Conservation (phyloP, 31 red algal genomes). For the Odonthalia washingtoniensis region DNA sequence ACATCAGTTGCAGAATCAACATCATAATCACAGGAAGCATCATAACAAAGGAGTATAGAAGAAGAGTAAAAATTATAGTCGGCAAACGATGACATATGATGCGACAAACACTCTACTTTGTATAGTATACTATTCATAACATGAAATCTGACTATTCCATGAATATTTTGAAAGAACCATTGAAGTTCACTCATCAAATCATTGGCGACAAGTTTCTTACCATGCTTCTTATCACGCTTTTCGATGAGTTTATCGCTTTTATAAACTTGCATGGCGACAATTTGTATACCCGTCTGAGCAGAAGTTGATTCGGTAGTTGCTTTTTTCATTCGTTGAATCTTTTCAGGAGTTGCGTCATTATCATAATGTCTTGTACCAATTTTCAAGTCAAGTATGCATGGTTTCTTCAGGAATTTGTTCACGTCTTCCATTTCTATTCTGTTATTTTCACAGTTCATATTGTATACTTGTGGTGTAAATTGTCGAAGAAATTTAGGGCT, state of each 20-base stretch:
- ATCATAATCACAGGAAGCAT: too few species aligned
- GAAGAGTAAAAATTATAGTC: too few species aligned
- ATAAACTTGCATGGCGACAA: conserved; percentile 77
- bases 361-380: conserved; percentile 83
- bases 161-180: conserved; percentile 71
- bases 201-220: conserved; percentile 36
- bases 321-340: conserved; percentile 49
- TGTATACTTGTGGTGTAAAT: too few species aligned
- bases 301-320: conserved; percentile 57
- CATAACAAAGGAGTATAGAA: too few species aligned
- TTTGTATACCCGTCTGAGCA: conserved; percentile 50
- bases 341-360: conserved; percentile 77
- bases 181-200: conserved; percentile 53
- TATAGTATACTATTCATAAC: too few species aligned
- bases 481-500: too few species aligned
- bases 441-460: too few species aligned
- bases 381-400: conserved; percentile 83
- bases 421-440: conserved; percentile 79
- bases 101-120: too few species aligned
- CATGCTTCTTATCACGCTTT: too few species aligned
- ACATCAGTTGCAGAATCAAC: too few species aligned
- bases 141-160: too few species aligned
- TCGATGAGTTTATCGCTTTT: neutral
- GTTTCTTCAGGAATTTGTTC: conserved; percentile 48
- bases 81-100: too few species aligned